A percentile compares a stretch with the other conserved stretches of the same genome.
phyloP scores from a whole-genome alignment of 176 grass and related monocot species.

The Lolium perenne region DNA sequence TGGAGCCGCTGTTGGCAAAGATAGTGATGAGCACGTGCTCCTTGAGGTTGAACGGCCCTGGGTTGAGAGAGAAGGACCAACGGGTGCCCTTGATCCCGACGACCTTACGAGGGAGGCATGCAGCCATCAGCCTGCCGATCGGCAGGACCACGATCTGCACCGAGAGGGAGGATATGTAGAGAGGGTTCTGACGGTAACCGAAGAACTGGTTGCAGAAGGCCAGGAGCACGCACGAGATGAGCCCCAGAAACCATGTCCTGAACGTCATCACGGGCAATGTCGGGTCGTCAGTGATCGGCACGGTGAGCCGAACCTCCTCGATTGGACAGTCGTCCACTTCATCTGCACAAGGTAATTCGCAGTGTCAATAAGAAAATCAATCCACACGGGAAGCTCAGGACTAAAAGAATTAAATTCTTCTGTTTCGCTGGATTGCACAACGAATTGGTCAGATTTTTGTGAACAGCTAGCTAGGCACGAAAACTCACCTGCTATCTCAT shows the following conservation, averaged over 20 bases:
- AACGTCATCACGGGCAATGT: constrained; percentile 72
- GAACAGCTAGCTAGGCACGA: too few species aligned
- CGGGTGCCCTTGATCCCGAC: constrained; percentile 40
- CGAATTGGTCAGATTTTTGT: constrained; percentile 12
- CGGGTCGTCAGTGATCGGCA: constrained; percentile 72
- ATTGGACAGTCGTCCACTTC: constrained; percentile 73
- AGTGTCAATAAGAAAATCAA: not conserved
- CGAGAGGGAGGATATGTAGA: constrained; percentile 65
- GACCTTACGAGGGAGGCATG: constrained; percentile 50
- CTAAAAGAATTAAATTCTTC: not conserved
- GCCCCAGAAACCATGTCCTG: constrained; percentile 68
- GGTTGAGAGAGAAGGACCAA: constrained; percentile 82
- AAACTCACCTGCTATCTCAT: constrained; percentile 27
- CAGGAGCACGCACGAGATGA: constrained; percentile 61
- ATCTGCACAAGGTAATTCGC: constrained; percentile 33
- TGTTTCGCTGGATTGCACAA: not conserved
- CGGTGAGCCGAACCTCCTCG: constrained; percentile 80
- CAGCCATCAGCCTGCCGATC: constrained; percentile 72
- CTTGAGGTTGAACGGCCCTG: constrained; percentile 87
- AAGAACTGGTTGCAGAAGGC: constrained; percentile 96
- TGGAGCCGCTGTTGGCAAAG: constrained; percentile 71
- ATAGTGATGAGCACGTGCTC: constrained; percentile 89
- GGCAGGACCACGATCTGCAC: constrained; percentile 78
- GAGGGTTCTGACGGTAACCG: constrained; percentile 77
- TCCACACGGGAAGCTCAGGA: not conserved